phyloP scores from a whole-genome alignment of 1,284 basidiomycete species.

The Ceratobasidium sp. region DNA sequence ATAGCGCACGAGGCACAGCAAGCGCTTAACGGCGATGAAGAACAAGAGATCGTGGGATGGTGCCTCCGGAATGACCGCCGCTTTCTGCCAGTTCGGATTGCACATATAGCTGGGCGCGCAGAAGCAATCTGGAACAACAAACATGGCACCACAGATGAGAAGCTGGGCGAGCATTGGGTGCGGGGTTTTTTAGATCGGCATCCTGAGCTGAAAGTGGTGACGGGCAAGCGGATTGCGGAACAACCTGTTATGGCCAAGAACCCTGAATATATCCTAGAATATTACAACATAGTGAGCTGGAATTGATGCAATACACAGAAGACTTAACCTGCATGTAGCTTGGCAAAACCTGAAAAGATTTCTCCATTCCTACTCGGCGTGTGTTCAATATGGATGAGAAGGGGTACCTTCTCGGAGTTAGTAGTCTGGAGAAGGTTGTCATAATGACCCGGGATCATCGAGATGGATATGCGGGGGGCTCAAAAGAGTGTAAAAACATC shows the following conservation, averaged over 20 bases:
- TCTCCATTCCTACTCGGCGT: background rate
- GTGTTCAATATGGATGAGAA: slow-evolving; percentile 45
- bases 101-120: slow-evolving; percentile 9
- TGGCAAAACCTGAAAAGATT: background rate
- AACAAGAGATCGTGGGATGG: slow-evolving; percentile 22
- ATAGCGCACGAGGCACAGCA: slow-evolving; percentile 1
- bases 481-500: slow-evolving; percentile 7
- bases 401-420: slow-evolving; percentile 25
- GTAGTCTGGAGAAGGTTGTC: slow-evolving; percentile 8
- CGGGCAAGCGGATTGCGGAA: slow-evolving; percentile 27
- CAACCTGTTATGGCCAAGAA: slow-evolving; percentile 30
- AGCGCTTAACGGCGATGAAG: background rate
- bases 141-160: background rate
- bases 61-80: slow-evolving; percentile 5
- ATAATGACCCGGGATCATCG: slow-evolving; percentile 2
- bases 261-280: slow-evolving; percentile 29
- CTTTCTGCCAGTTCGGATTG: slow-evolving; percentile 10
- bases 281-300: slow-evolving; percentile 3
- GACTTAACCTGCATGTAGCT: slow-evolving; percentile 1
- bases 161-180: slow-evolving; percentile 4
- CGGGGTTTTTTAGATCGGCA: slow-evolving; percentile 15
- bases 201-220: slow-evolving; percentile 23
- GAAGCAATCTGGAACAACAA: slow-evolving; percentile 38
- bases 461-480: slow-evolving; percentile 38
- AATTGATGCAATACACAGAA: background rate